Evolutionary conservation across 371 early-diverging fungal species (phyloP).

Genomic region (Rhizopus delemar): DNA sequence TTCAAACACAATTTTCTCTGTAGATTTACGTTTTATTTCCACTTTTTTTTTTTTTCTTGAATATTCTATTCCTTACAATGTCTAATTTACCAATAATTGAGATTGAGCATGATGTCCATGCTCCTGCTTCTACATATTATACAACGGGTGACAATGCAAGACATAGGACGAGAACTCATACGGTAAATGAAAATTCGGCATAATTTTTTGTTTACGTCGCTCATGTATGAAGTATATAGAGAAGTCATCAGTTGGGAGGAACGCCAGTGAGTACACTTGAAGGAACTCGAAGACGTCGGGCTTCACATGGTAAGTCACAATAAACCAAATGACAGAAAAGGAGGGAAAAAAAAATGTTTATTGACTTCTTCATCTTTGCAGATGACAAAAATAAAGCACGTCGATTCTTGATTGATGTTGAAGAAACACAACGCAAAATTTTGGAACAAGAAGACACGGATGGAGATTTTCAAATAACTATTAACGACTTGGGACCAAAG

Average conservation of each 20-base stretch:
- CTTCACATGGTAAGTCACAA: slow-evolving; percentile 46
- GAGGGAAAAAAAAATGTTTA: background rate
- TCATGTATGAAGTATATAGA: slow-evolving; percentile 6
- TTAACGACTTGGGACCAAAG: slow-evolving; percentile 92
- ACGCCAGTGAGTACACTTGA: slow-evolving; percentile 5
- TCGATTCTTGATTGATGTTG: slow-evolving; percentile 84
- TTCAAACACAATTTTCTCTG: background rate
- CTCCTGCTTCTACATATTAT: slow-evolving; percentile 53
- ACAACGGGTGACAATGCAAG: slow-evolving; percentile 50
- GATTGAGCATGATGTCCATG: slow-evolving; percentile 37
- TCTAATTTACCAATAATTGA: slow-evolving; percentile 16
- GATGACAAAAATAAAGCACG: slow-evolving; percentile 79
- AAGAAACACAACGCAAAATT: slow-evolving; percentile 75
- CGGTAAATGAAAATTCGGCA: slow-evolving; percentile 20
- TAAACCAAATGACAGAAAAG: too few relatives aligned
- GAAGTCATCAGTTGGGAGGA: slow-evolving; percentile 13
- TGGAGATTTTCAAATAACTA: slow-evolving; percentile 92
- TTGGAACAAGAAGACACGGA: slow-evolving; percentile 95
- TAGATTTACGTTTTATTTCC: slow-evolving; percentile 5
- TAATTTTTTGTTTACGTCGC: background rate
- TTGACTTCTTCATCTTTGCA: slow-evolving; percentile 20
- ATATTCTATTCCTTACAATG: slow-evolving; percentile 13
- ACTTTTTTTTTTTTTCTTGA: slow-evolving; percentile 10
- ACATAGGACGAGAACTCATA: slow-evolving; percentile 31
- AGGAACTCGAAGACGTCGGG: slow-evolving; percentile 39